Base-by-base conservation (phyloP, 768 basidiomycete genomes). In the Pleurotus giganteus region DNA sequence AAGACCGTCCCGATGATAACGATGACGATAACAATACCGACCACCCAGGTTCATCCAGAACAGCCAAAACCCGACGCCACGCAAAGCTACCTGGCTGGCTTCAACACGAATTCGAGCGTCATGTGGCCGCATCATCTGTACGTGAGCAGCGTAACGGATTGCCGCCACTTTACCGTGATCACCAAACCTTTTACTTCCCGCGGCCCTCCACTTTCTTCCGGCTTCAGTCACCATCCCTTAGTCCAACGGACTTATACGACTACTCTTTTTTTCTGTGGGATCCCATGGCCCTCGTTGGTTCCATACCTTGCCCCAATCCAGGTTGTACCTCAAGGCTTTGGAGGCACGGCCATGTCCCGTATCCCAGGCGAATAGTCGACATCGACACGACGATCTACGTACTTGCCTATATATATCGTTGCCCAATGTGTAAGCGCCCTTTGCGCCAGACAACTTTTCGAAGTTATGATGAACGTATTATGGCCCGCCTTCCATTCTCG, bases 391-490 rank as follows among this genome's bases (percentile, higher is more conserved):
- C 45, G 0, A 59, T 66, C 32, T 70, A 56, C 53, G 58, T 70
- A 0, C 59, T 69, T 6, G 63, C 66, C 0, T 65, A 60, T 26
- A 56, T 58, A 0, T 71, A 69, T 50, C 54, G 34, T 2, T 68
- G 65, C 47, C 47, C 37, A 0, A 13, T 24, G 1, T 69, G 67
- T 51, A 11, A 27, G 2, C 47, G 64, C 26, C 56, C 60, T 1
- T 58, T 42, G 23, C 2, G 49, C 2, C 53, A 58, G 8, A 49
- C 61, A 4, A 69, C 61, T 0, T 69, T 67, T 34, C 60, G 57
- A 15, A 68, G 65, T 36, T 70, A 66, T 66, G 63, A 66, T 17
- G 34, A 43, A 0, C 57, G 58, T 0, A 62, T 71, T 15, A 50
- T 70, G 12, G 29, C 15, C 2, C 23, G 45, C 0, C 57, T 70